Evolutionary conservation across 768 basidiomycete genomes (phyloP).

Genomic region (Rhizopogon vulgaris): DNA sequence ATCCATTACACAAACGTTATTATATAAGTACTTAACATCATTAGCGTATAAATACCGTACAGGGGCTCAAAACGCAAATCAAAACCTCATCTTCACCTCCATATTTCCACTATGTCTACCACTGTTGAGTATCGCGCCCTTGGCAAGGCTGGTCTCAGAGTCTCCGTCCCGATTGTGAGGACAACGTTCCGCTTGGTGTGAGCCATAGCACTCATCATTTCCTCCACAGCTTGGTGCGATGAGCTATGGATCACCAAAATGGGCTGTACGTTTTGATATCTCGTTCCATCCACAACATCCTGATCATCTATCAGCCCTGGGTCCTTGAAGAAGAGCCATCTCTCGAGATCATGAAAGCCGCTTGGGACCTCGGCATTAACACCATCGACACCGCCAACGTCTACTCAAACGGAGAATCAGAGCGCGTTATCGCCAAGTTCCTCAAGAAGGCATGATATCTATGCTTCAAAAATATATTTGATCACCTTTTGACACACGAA

Average conservation of each 20-base stretch:
- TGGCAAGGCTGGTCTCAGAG: constrained; percentile 25
- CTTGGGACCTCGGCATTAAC: constrained; percentile 35
- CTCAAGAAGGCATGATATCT: constrained; percentile 24
- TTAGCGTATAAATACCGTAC: no score
- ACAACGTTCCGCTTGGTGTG: no score
- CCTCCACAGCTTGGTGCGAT: constrained; percentile 20
- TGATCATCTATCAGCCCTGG: constrained; percentile 12
- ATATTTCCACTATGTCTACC: constrained; percentile 8
- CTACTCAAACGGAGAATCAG: constrained; percentile 32
- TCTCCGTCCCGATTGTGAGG: constrained; percentile 29
- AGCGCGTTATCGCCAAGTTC: constrained; percentile 31
- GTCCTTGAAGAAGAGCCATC: constrained; percentile 22
- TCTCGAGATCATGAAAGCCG: constrained; percentile 29
- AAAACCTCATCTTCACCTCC: background rate
- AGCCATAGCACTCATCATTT: background rate
- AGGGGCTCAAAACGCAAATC: no score
- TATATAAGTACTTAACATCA: no score
- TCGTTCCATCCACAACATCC: background rate
- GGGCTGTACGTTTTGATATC: constrained; percentile 15
- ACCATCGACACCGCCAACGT: constrained; percentile 35
- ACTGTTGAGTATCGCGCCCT: constrained; percentile 23
- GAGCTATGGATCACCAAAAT: constrained; percentile 22
- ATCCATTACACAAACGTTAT: no score
- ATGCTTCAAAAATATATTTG: no score
- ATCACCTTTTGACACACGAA: background rate